These are phyloP conservation scores for Colletotrichum sansevieriae DNA, from an alignment of 2,329 filamentous ascomycete genomes.

Conservation along the genomic window DNA sequence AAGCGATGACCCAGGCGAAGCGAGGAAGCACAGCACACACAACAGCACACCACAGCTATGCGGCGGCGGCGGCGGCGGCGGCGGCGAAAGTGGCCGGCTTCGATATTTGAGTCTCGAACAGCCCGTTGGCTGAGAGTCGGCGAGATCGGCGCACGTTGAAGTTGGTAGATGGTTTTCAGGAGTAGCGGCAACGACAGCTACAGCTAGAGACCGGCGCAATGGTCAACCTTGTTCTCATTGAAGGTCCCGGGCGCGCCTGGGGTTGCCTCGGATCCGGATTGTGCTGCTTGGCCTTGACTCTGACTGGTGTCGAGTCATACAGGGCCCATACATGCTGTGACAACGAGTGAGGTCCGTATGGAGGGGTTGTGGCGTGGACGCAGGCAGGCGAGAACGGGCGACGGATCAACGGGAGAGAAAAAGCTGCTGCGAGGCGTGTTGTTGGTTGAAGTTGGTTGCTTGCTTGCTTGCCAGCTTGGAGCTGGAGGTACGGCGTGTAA, in stretches of 20 bases:
- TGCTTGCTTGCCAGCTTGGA: constrained; percentile 7
- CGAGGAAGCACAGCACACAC: constrained; percentile 18
- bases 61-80: constrained; percentile 18
- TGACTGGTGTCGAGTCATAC: constrained; percentile 41
- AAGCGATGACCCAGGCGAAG: constrained; percentile 10
- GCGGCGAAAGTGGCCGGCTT: constrained; percentile 21
- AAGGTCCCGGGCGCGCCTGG: constrained; percentile 14
- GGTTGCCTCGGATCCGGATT: constrained; percentile 35
- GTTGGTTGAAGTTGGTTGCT: constrained; percentile 16
- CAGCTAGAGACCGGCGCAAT: constrained; percentile 28
- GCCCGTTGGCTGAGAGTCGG: neutral
- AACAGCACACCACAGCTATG: constrained; percentile 28
- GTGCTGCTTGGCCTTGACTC: constrained; percentile 33
- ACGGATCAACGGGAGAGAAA: constrained; percentile 16
- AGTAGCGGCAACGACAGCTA: constrained; percentile 22
- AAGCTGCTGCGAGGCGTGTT: constrained; percentile 10
- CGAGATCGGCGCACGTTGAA: neutral
- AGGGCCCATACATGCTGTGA: constrained; percentile 39
- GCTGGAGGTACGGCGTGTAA: constrained; percentile 9
- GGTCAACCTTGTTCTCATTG: constrained; percentile 30
- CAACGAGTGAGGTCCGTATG: constrained; percentile 17
- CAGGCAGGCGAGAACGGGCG: constrained; percentile 23
- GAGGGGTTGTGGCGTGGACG: constrained; percentile 26
- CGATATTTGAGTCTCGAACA: constrained; percentile 30
- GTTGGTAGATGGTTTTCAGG: neutral